These are phyloP conservation scores for Zymoseptoria brevis DNA, from an alignment of 2,329 filamentous ascomycete genomes.

Conservation along the genomic window DNA sequence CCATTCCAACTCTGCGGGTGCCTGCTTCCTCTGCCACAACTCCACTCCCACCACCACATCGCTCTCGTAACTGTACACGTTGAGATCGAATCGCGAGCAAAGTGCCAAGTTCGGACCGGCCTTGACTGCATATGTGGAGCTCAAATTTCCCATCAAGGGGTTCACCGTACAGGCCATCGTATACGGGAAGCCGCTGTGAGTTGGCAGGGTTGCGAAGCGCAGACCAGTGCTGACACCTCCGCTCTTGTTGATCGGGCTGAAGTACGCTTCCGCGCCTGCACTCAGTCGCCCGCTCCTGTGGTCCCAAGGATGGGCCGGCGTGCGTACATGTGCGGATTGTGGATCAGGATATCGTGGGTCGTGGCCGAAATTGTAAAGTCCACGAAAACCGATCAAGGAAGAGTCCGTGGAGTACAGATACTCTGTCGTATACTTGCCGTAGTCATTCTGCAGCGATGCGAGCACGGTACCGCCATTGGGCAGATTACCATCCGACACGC, in stretches of 20 bases:
- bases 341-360: constrained; percentile 44
- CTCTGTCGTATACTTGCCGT: constrained; percentile 79
- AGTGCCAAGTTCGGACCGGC: constrained; percentile 76
- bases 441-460: constrained; percentile 70
- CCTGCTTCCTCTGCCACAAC: constrained; percentile 57
- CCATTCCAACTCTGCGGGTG: constrained; percentile 36
- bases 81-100: constrained; percentile 90
- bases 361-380: constrained; percentile 88
- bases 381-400: constrained; percentile 75
- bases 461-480: constrained; percentile 70
- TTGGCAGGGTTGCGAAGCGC: constrained; percentile 79
- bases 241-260: constrained; percentile 88
- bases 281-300: constrained; percentile 75
- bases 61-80: constrained; percentile 96
- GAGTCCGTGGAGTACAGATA: constrained; percentile 90
- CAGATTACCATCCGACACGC: constrained; percentile 63
- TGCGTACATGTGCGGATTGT: constrained; percentile 12
- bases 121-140: constrained; percentile 83
- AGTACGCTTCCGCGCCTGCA: constrained; percentile 88
- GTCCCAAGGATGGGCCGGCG: constrained; percentile 37
- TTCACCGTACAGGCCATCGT: constrained; percentile 91
- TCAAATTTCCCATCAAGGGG: constrained; percentile 87
- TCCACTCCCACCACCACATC: constrained; percentile 88
- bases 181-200: constrained; percentile 75
- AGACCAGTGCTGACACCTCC: constrained; percentile 83